Evolutionary conservation across 2,329 filamentous ascomycete genomes (phyloP).

Genomic region (Fusarium marasasianum): DNA sequence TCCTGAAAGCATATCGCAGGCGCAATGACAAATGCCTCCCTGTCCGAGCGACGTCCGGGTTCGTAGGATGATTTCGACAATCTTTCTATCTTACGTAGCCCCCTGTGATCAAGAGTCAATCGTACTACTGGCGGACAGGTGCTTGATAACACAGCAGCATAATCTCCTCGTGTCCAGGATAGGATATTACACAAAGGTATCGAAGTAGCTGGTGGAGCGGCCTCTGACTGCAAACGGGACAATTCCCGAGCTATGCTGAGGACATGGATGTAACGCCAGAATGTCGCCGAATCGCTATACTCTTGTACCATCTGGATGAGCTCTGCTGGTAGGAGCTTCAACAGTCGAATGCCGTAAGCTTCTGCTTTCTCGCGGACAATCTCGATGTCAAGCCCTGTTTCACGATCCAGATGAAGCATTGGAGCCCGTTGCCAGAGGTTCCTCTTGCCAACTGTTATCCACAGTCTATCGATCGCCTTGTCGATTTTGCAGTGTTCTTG

Average conservation of each 20-base stretch:
- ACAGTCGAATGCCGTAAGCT: neutral
- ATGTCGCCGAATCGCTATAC: neutral
- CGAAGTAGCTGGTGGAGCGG: neutral
- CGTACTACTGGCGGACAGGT: neutral
- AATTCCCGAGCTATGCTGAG: slow-evolving; percentile 1
- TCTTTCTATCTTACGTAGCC: slow-evolving; percentile 2
- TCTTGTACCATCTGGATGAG: slow-evolving; percentile 4
- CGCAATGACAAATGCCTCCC: neutral
- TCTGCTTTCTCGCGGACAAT: slow-evolving; percentile 12
- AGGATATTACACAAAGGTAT: neutral
- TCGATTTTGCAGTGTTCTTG: neutral
- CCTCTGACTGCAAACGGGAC: neutral
- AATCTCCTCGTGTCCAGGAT: slow-evolving; percentile 4
- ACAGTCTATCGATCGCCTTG: neutral
- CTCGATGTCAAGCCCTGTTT: neutral
- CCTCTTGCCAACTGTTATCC: neutral
- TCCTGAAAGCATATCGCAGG: neutral
- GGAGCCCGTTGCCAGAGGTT: slow-evolving; percentile 13
- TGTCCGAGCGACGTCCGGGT: neutral
- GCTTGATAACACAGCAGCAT: neutral
- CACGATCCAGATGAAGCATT: neutral
- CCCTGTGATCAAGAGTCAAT: slow-evolving; percentile 1
- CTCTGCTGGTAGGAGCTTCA: neutral
- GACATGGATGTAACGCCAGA: slow-evolving; percentile 7
- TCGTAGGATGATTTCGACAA: neutral